Base-by-base conservation (phyloP, 345 rosid genomes). In the Laguncularia racemosa region DNA sequence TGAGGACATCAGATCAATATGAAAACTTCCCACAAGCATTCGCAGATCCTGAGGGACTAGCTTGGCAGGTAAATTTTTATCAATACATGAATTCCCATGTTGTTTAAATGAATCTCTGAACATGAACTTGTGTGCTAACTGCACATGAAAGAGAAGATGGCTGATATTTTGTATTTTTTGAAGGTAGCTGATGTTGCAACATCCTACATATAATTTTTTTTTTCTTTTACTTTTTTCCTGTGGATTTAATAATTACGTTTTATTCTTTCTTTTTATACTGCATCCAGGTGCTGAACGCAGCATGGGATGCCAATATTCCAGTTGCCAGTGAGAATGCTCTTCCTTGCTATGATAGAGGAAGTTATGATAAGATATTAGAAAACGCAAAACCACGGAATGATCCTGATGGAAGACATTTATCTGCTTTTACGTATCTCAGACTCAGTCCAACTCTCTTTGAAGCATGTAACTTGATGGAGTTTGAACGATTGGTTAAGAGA, bases 311-410 rank as follows among this genome's bases (percentile, higher is more conserved):
- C 59, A 65, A 68, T 65, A 75, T 84, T 71, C 83, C 70, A 26
- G 83, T 95, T 60, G 92, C 83, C 12, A 81, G 96, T 66, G 97
- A 90, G 78, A 95, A 95, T 69, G 91, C 89, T 50, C 88, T 82
- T 61, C 91, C 92, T 55, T 87, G 95, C 67, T 74, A 85, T 51
- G 97, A 95, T 55, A 82, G 97, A 71, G 83, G 76, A 62, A 85
- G 83, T 19, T 90, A 85, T 60, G 87, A 85, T 78, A 95, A 88
- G 79, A 80, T 95, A 51, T 65, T 95, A 57, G 97, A 85, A 54
- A 84, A 78, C 13, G 92, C 92, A 53, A 93, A 67, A 23, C 97
- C 97, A 40, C 61, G 79, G 19, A 81, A 71, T 20, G 89, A 93
- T 70, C 97, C 99, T 15, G 90, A 89, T 67, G 90, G 92, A 58